A percentile compares a stretch with the other conserved stretches of the same genome.
These are phyloP conservation scores for Metroxylon sagu DNA, from an alignment of 176 grass and related monocot species.

Conservation along the genomic window DNA sequence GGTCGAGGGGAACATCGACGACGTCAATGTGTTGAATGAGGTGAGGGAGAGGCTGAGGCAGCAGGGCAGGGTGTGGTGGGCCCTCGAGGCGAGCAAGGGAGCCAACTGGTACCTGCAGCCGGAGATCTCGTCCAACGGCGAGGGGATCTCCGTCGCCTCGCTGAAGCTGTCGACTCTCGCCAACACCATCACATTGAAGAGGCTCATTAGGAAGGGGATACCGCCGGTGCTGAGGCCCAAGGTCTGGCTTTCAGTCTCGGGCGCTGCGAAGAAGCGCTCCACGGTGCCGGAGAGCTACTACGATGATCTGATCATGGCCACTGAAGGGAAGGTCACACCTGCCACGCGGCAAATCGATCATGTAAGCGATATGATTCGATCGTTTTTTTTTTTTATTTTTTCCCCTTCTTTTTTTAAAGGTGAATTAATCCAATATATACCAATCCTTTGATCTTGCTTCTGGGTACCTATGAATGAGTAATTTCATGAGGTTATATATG, in stretches of 20 bases:
- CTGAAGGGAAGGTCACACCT: constrained; percentile 79
- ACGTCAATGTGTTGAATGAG: constrained; percentile 92
- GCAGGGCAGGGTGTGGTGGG: constrained; percentile 90
- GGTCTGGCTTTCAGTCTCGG: constrained; percentile 81
- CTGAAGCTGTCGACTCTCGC: constrained; percentile 76
- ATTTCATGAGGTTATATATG: no score
- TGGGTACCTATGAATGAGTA: no score
- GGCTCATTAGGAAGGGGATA: constrained; percentile 80
- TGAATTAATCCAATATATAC: no score
- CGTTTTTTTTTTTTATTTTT: no score
- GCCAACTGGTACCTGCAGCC: constrained; percentile 89
- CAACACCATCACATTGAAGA: constrained; percentile 67
- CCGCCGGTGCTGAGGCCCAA: constrained; percentile 60
- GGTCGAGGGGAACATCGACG: constrained; percentile 83
- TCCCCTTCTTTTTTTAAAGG: no score
- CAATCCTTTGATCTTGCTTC: no score
- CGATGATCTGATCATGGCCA: constrained; percentile 76
- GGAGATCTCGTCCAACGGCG: constrained; percentile 55
- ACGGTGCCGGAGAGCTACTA: constrained; percentile 94
- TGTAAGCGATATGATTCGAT: constrained; percentile 30
- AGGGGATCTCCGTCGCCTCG: constrained; percentile 51
- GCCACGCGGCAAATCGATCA: constrained; percentile 90
- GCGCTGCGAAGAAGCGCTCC: constrained; percentile 78
- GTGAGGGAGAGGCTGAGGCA: constrained; percentile 84
- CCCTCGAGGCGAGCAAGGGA: constrained; percentile 74